These are phyloP conservation scores for Lathyrus aphaca DNA, from an alignment of 306 rosid genomes.

Conservation along the genomic window DNA sequence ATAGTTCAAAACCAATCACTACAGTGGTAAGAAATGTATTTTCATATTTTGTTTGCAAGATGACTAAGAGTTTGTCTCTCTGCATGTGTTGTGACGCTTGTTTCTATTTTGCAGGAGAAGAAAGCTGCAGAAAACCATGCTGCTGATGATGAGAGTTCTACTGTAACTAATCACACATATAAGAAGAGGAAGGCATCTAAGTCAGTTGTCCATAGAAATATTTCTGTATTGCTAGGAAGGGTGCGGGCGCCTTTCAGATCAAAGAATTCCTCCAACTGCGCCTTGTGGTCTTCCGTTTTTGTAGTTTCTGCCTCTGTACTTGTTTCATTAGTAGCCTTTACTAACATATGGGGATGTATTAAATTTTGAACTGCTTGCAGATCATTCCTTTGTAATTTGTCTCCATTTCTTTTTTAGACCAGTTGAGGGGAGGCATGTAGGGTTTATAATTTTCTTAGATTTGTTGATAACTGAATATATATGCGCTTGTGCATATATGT, in stretches of 20 bases:
- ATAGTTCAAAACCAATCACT: constrained; percentile 45
- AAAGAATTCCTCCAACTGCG: constrained; percentile 38
- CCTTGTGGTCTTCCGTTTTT: constrained; percentile 48
- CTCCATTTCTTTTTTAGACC: constrained; percentile 36
- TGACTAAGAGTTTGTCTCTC: constrained; percentile 11
- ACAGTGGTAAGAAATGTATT: constrained; percentile 55
- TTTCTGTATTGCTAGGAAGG: constrained; percentile 41
- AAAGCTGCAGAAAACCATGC: constrained; percentile 42
- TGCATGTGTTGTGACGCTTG: constrained; percentile 31
- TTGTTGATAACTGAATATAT: constrained; percentile 27
- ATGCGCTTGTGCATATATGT: constrained; percentile 28
- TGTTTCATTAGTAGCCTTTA: constrained; percentile 47
- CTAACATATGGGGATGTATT: constrained; percentile 60
- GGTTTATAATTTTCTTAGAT: constrained; percentile 33
- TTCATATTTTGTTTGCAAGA: constrained; percentile 14
- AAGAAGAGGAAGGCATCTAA: constrained; percentile 37
- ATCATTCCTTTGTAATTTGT: constrained; percentile 36
- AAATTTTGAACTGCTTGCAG: constrained; percentile 48
- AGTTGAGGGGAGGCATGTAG: constrained; percentile 44
- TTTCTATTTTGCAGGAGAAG: constrained; percentile 55
- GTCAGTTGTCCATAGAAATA: constrained; percentile 37
- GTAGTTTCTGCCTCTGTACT: constrained; percentile 47
- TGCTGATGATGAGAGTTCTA: constrained; percentile 37
- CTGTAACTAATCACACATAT: constrained; percentile 6
- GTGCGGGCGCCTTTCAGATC: constrained; percentile 33